Percentiles rank a stretch among this genome's conserved stretches.
Conservation (phyloP, 805 yeast species). For the Schwanniomyces sp. region DNA sequence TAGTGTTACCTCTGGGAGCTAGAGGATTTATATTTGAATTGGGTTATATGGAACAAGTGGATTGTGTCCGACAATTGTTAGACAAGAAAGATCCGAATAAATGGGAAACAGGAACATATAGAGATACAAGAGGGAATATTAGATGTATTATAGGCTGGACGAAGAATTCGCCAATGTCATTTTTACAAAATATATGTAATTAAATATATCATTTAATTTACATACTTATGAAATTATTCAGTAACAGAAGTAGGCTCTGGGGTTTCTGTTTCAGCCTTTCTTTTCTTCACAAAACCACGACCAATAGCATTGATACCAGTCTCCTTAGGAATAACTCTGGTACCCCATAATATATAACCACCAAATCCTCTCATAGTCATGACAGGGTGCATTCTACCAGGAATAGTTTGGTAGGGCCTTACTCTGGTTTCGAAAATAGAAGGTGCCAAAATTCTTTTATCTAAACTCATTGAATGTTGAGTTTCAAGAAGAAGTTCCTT, state of each 20-base stretch:
- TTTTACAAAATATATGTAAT: constrained; percentile 8
- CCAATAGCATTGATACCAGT: constrained; percentile 64
- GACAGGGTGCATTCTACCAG: constrained; percentile 91
- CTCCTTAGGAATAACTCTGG: constrained; percentile 72
- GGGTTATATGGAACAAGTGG: constrained; percentile 62
- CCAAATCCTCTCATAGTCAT: constrained; percentile 95
- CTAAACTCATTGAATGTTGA: constrained; percentile 65
- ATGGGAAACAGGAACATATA: constrained; percentile 52
- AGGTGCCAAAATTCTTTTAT: constrained; percentile 77
- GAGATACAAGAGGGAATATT: constrained; percentile 52
- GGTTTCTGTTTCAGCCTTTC: constrained; percentile 19
- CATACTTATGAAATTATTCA: constrained; percentile 1
- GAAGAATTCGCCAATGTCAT: constrained; percentile 10
- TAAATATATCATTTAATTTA: constrained; percentile 4
- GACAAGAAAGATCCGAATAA: constrained; percentile 8
- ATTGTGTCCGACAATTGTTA: constrained; percentile 28
- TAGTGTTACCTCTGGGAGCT: constrained; percentile 44
- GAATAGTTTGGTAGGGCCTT: constrained; percentile 86
- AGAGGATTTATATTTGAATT: constrained; percentile 73
- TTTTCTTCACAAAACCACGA: constrained; percentile 53
- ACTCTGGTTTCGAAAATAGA: constrained; percentile 79
- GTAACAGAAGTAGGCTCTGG: neutral
- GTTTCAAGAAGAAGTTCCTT: constrained; percentile 79
- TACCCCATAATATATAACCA: constrained; percentile 80
- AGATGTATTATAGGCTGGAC: constrained; percentile 70